Conservation (phyloP, 345 rosid species). For the Eutrema yunnanense region DNA sequence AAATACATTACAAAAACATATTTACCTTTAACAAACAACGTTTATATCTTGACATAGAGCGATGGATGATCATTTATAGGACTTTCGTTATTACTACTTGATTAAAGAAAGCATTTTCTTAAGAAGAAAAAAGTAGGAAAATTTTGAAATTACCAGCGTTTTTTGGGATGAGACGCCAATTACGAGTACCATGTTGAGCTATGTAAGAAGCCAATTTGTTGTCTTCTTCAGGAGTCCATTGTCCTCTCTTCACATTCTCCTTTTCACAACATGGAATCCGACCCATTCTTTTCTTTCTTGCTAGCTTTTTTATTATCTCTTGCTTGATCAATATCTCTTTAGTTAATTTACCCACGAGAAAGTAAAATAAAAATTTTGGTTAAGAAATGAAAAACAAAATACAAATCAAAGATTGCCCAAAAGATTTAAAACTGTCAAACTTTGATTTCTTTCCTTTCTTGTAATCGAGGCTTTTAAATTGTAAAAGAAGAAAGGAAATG, state of each 20-base stretch:
- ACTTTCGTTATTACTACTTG: background rate
- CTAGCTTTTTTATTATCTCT: background rate
- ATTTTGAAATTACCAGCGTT: slow-evolving; percentile 50
- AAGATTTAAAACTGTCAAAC: slow-evolving; percentile 27
- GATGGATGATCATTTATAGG: background rate
- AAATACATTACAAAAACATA: background rate
- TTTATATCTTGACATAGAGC: background rate
- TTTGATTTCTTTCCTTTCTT: slow-evolving; percentile 16
- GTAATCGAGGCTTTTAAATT: slow-evolving; percentile 21
- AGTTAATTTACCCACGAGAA: slow-evolving; percentile 8
- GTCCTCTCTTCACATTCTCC: slow-evolving; percentile 90
- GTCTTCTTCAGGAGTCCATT: slow-evolving; percentile 98
- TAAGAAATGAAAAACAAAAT: background rate
- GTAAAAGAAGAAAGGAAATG: slow-evolving; percentile 26
- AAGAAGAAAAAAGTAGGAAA: background rate
- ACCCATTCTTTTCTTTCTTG: slow-evolving; percentile 46
- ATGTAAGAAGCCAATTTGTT: slow-evolving; percentile 90
- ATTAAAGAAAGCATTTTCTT: background rate
- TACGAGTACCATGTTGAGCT: slow-evolving; percentile 87
- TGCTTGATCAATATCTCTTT: background rate
- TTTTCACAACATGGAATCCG: slow-evolving; percentile 94
- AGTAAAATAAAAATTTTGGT: background rate
- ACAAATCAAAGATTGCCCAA: slow-evolving; percentile 28
- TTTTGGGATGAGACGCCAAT: slow-evolving; percentile 96
- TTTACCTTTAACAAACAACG: background rate